Base-by-base conservation (phyloP, 495 filamentous ascomycete genomes). In the Geopyxis carbonaria region DNA sequence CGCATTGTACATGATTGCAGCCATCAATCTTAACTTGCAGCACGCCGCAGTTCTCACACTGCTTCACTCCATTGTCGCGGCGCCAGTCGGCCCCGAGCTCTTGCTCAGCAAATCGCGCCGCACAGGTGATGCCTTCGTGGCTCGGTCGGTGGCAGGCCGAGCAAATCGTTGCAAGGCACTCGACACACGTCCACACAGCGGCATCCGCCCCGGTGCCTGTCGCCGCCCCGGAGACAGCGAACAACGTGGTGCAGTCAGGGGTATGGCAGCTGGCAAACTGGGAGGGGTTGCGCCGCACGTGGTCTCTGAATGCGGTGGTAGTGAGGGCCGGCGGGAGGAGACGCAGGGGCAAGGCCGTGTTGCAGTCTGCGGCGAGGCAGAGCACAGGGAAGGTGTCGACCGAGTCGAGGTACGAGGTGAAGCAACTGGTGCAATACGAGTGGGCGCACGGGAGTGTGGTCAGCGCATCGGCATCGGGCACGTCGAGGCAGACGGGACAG, bases 1-100 rank as follows among this genome's bases (percentile, higher is more conserved):
- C 14, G 25, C 61, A 64, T 1, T 16, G 29, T 24, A 64, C 53
- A 44, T 64, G 61, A 38, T 60, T 53, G 25, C 61, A 64, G 0
- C 61, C 61, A 10, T 40, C 34, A 0, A 32, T 22, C 33, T 62
- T 64, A 41, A 60, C 46, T 16, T 62, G 61, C 10, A 45, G 9
- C 4, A 45, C 45, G 7, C 38, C 35, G 38, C 59, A 63, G 3
- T 22, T 34, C 0, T 51, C 51, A 37, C 61, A 63, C 10, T 38
- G 15, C n/a, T 58, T 53, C 5, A 54, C 47, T 11, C 48, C 42
- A 9, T 48, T 37, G 21, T 53, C 42, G 15, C 30, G 14, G 15
- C 50, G 53, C 55, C 50, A 57, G 28, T 51, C 34, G 24, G 40
- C 14, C 29, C 48, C 55, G 7, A 32, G 20, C 16, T 22, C 31